Percentiles rank a stretch among this genome's conserved stretches.
Evolutionary conservation across 2,329 filamentous ascomycete genomes (phyloP).

Genomic region (Chaetomium strumarium): DNA sequence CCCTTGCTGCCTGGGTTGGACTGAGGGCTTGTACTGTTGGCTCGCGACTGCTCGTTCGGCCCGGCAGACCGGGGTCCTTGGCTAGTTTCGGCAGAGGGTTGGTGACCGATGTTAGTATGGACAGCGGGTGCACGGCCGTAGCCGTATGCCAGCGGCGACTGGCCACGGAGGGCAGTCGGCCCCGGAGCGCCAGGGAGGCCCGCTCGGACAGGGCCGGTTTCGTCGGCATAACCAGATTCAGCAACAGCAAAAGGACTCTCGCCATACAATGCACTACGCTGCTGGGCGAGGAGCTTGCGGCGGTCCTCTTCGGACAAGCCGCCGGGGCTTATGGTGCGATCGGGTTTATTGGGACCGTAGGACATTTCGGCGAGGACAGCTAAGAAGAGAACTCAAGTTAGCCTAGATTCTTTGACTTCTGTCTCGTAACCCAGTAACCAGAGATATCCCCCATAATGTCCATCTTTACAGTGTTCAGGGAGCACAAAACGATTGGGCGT

Average conservation of each 20-base stretch:
- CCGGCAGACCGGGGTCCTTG: conserved; percentile 44
- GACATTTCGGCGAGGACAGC: conserved; percentile 46
- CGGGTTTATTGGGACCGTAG: conserved; percentile 60
- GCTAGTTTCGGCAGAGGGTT: conserved; percentile 33
- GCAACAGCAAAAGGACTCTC: conserved; percentile 67
- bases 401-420: conserved; percentile 19
- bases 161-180: conserved; percentile 61
- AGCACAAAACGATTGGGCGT: conserved; percentile 25
- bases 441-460: conserved; percentile 8
- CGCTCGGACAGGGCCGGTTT: conserved; percentile 56
- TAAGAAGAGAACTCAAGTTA: conserved; percentile 36
- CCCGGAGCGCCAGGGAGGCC: conserved; percentile 62
- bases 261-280: conserved; percentile 90
- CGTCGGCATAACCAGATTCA: conserved; percentile 63
- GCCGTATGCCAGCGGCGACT: conserved; percentile 77
- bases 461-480: conserved; percentile 24
- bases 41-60: conserved; percentile 56
- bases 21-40: conserved; percentile 82
- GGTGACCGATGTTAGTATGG: conserved; percentile 48
- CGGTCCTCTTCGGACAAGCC: conserved; percentile 92
- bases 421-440: conserved; percentile 10
- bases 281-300: conserved; percentile 89
- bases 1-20: conserved; percentile 60
- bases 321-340: conserved; percentile 77
- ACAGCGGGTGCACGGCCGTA: conserved; percentile 39